Evolutionary conservation across 2,329 filamentous ascomycete species (phyloP).

Genomic region (Aspergillus vadensis): DNA sequence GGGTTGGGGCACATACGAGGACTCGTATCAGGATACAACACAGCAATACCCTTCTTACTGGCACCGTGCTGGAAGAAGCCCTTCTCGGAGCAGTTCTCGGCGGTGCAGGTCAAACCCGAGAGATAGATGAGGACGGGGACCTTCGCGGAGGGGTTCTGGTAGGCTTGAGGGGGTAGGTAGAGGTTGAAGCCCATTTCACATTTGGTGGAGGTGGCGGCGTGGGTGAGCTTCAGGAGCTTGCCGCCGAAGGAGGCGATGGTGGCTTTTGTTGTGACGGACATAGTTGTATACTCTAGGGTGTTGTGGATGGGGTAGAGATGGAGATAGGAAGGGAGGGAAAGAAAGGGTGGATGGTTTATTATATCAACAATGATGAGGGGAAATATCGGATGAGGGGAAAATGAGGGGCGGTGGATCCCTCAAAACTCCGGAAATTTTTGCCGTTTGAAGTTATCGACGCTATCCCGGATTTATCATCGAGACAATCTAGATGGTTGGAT

Average conservation of each 20-base stretch:
- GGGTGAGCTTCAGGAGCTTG: constrained; percentile 89
- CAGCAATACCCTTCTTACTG: constrained; percentile 77
- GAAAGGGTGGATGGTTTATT: background rate
- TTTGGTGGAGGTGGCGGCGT: constrained; percentile 74
- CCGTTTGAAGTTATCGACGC: constrained; percentile 5
- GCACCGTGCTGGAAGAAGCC: constrained; percentile 91
- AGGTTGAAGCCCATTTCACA: constrained; percentile 93
- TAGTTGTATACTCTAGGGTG: constrained; percentile 38
- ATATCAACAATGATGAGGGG: background rate
- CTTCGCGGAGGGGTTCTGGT: constrained; percentile 55
- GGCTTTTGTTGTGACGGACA: constrained; percentile 87
- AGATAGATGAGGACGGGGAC: constrained; percentile 90
- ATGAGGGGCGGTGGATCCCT: constrained; percentile 7
- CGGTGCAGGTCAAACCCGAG: constrained; percentile 91
- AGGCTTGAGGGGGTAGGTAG: constrained; percentile 77
- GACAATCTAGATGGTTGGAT: background rate
- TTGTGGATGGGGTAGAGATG: background rate
- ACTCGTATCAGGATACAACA: constrained; percentile 93
- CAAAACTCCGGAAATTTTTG: constrained; percentile 12
- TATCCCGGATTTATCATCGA: background rate
- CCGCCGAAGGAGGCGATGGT: constrained; percentile 91
- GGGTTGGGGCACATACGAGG: constrained; percentile 77
- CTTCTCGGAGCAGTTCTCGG: constrained; percentile 74
- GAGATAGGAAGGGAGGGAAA: constrained; percentile 7
- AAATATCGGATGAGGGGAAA: constrained; percentile 17